A percentile compares a stretch with the other conserved stretches of the same genome.
phyloP scores from a whole-genome alignment of 768 basidiomycete genomes.

The Mycena capillaripes region DNA sequence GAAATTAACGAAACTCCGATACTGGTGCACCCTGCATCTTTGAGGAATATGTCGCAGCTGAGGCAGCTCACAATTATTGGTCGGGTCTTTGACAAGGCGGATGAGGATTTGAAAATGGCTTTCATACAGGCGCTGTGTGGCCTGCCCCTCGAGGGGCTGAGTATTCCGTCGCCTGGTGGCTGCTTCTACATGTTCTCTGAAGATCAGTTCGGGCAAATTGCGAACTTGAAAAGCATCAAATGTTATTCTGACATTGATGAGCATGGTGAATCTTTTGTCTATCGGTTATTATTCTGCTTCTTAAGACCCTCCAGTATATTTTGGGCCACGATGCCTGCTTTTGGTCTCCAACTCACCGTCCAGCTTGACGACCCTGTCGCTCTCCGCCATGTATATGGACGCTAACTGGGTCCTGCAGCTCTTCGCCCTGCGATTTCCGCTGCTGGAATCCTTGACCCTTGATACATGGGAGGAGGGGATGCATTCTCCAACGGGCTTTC shows the following conservation, averaged over 20 bases:
- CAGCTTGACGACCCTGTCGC: slow-evolving; percentile 10
- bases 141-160: slow-evolving; percentile 9
- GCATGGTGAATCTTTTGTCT: no score
- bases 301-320: neutral
- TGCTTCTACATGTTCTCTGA: slow-evolving; percentile 4
- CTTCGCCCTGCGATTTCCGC: slow-evolving; percentile 15
- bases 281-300: no score
- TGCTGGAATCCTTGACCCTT: neutral
- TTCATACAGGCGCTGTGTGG: neutral
- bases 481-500: neutral
- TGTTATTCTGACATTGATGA: neutral
- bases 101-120: neutral
- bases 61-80: neutral
- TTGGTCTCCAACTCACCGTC: neutral
- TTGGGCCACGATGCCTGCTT: neutral
- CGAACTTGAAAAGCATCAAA: slow-evolving; percentile 3
- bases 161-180: neutral
- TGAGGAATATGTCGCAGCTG: slow-evolving; percentile 11
- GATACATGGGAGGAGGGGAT: neutral
- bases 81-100: neutral
- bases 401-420: neutral
- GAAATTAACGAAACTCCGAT: slow-evolving; percentile 2
- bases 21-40: slow-evolving; percentile 1
- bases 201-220: slow-evolving; percentile 2
- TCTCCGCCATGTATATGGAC: slow-evolving; percentile 5